These are phyloP conservation scores for Neodidymelliopsis sp. DNA, from an alignment of 2,329 filamentous ascomycete genomes.

Conservation along the genomic window DNA sequence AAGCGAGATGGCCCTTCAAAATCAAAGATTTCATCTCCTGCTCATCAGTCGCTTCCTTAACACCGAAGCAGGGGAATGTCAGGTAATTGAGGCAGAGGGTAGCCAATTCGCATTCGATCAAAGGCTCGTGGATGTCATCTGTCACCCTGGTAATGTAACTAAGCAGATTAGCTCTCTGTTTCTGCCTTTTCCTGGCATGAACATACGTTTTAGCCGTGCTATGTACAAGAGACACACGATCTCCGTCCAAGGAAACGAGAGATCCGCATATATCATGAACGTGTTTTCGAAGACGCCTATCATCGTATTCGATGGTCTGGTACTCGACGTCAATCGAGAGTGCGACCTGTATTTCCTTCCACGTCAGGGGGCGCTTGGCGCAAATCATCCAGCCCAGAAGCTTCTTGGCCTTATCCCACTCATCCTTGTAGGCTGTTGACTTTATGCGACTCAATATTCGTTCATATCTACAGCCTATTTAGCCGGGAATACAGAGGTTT, in stretches of 20 bases:
- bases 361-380: slow-evolving; percentile 35
- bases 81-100: slow-evolving; percentile 37
- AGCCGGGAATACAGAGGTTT: too few relatives aligned
- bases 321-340: slow-evolving; percentile 30
- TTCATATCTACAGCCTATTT: slow-evolving; percentile 27
- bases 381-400: slow-evolving; percentile 40
- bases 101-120: slow-evolving; percentile 34
- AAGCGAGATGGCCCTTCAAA: slow-evolving; percentile 31
- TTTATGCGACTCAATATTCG: slow-evolving; percentile 36
- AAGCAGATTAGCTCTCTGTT: neutral
- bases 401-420: slow-evolving; percentile 28
- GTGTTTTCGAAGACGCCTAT: slow-evolving; percentile 26
- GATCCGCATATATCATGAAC: slow-evolving; percentile 39
- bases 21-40: slow-evolving; percentile 19
- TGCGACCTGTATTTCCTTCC: slow-evolving; percentile 39
- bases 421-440: neutral
- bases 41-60: slow-evolving; percentile 16
- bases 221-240: slow-evolving; percentile 31
- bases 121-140: slow-evolving; percentile 23
- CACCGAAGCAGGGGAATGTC: slow-evolving; percentile 31
- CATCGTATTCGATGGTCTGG: slow-evolving; percentile 30
- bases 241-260: slow-evolving; percentile 14
- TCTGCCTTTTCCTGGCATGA: too few relatives aligned
- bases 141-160: slow-evolving; percentile 32
- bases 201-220: slow-evolving; percentile 34